Base-by-base conservation (phyloP, 1,284 basidiomycete species). In the Stygiomarasmius scandens region DNA sequence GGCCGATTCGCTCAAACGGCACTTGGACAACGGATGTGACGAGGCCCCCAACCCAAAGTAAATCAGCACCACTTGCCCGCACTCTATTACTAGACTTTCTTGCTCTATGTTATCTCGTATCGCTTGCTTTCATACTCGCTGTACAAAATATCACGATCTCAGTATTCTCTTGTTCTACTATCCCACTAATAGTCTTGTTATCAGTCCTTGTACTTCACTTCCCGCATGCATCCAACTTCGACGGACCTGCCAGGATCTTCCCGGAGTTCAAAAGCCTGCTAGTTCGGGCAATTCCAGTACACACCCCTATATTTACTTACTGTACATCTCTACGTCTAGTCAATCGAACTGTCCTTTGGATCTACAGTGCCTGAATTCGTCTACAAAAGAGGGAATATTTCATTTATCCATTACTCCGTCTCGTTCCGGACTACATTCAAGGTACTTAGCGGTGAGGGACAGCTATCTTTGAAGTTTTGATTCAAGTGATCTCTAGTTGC, bases 1-100 rank as follows among this genome's bases (percentile, higher is more conserved):
- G 2, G 70, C 76, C 25, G 82, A 84, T 67, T 83, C 82, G 58
- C 75, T 83, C 59, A 84, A 83, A 68, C 74, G 82, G 56, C 82
- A 84, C 68, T 60, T 59, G 16, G 61, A 62, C 56, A 62, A 58
- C 36, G 61, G 61, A 36, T 59, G 59, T 36, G 59, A 61, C 45
- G 58, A 60, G 44, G 56, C 56, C 51, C 58, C 58, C 38, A 45
- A 51, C 6, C 22, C 45, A 2, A 56, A 48, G 41, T 54, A 22
- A 54, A 47, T 16, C 16, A 19, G 38, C 4, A 19, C 38, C 29
- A 12, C 12, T 12, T 32, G 29, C 29, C 12, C 29, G 29, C 12
- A 5, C 12, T 12, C 29, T 32, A 5, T n/a, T n/a, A n/a, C n/a
- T n/a, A n/a, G n/a, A n/a, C n/a, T n/a, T n/a, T n/a, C n/a, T n/a